A percentile compares a stretch with the other conserved stretches of the same genome.
These are phyloP conservation scores for Clarireedia sp. DNA, from an alignment of 2,329 filamentous ascomycete species.

Conservation along the genomic window DNA sequence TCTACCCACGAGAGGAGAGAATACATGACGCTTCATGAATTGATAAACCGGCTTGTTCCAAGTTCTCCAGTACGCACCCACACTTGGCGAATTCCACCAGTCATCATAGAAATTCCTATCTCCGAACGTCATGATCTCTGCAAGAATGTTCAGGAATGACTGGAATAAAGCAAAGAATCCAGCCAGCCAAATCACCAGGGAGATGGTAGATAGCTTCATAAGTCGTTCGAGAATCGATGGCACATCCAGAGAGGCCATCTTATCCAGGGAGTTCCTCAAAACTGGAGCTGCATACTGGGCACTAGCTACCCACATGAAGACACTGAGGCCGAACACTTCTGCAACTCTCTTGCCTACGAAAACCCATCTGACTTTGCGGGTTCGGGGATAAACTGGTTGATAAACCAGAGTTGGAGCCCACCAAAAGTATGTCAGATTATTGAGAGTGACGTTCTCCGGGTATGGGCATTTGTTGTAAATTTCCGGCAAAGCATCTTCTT, in stretches of 20 bases:
- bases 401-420: conserved; percentile 95
- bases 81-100: conserved; percentile 91
- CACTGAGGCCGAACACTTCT: conserved; percentile 69
- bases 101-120: conserved; percentile 94
- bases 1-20: conserved; percentile 75
- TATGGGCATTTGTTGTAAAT: conserved; percentile 82
- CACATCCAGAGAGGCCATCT: conserved; percentile 73
- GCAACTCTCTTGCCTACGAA: conserved; percentile 78
- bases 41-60: conserved; percentile 98
- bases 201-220: conserved; percentile 93
- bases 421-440: conserved; percentile 93
- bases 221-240: conserved; percentile 78
- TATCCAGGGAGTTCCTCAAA: conserved; percentile 80
- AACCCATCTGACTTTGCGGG: conserved; percentile 70
- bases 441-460: conserved; percentile 79
- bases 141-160: conserved; percentile 81
- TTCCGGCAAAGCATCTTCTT: conserved; percentile 64
- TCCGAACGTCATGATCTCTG: conserved; percentile 82
- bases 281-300: conserved; percentile 92
- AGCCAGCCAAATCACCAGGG: conserved; percentile 90
- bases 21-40: conserved; percentile 94
- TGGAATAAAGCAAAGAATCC: conserved; percentile 98
- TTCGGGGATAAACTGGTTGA: conserved; percentile 91
- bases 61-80: conserved; percentile 85
- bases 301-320: conserved; percentile 91